Conservation (phyloP, 306 rosid species). For the Nissolia schottii region DNA sequence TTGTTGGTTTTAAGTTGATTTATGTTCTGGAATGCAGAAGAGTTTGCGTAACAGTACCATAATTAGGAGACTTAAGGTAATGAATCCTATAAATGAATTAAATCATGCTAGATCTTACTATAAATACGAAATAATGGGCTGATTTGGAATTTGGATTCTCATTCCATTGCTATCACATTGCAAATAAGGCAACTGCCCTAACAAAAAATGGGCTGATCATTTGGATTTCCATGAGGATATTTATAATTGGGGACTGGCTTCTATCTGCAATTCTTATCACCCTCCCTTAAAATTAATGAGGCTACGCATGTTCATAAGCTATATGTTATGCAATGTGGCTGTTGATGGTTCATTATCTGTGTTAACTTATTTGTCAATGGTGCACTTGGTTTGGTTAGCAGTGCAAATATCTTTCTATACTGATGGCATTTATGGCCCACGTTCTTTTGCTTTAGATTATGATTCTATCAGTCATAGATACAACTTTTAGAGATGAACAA, state of each 20-base stretch:
- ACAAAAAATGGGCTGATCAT: not conserved
- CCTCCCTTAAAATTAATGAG: not conserved
- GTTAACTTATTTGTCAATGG: not conserved
- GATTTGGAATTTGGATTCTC: not conserved
- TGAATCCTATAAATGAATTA: conserved; percentile 2
- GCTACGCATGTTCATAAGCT: not conserved
- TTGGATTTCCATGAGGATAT: conserved; percentile 9
- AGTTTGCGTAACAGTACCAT: not conserved
- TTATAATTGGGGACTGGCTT: not conserved
- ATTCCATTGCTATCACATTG: not conserved
- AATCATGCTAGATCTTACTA: not conserved
- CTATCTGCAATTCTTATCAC: not conserved
- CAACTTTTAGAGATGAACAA: not conserved
- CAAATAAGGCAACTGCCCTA: conserved; percentile 4
- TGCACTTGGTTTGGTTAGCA: not conserved
- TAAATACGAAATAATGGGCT: not conserved
- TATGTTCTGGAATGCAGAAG: not conserved
- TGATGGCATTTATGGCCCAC: not conserved
- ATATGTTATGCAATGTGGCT: not conserved
- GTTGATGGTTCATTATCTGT: not conserved
- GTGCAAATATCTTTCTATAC: not conserved
- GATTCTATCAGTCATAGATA: not conserved
- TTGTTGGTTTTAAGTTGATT: not conserved
- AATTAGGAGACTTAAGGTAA: not conserved
- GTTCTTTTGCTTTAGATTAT: not conserved